These are phyloP conservation scores for Xerocomus spinulosus DNA, from an alignment of 768 basidiomycete genomes.

Conservation along the genomic window DNA sequence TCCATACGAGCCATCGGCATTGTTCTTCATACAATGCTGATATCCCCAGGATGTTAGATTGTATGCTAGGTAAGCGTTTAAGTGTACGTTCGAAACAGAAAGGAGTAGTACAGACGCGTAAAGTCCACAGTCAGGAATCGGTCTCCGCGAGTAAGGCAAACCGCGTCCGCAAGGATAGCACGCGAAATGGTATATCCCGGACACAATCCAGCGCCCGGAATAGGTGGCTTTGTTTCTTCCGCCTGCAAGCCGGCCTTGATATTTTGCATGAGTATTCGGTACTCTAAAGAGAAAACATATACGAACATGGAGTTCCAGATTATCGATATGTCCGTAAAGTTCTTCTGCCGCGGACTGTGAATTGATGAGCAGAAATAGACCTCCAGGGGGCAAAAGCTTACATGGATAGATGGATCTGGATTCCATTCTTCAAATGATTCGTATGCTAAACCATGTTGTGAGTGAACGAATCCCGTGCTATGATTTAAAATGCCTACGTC, in stretches of 20 bases:
- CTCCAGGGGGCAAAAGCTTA: constrained; percentile 25
- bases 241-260: constrained; percentile 63
- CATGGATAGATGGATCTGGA: constrained; percentile 50
- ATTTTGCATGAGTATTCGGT: no score
- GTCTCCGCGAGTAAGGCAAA: constrained; percentile 72
- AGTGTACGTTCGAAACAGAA: not conserved
- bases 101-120: constrained; percentile 50
- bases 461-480: not conserved
- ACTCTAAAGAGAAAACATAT: not conserved
- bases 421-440: constrained; percentile 70
- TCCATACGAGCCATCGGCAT: constrained; percentile 66
- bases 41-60: constrained; percentile 81
- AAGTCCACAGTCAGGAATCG: constrained; percentile 73
- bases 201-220: constrained; percentile 70
- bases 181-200: constrained; percentile 82
- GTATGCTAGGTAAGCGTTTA: constrained; percentile 42
- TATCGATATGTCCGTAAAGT: constrained; percentile 69
- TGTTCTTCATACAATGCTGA: constrained; percentile 61
- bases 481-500: constrained; percentile 40
- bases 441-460: constrained; percentile 44
- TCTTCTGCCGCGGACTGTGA: constrained; percentile 54
- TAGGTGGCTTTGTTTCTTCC: constrained; percentile 62
- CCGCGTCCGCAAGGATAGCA: constrained; percentile 79
- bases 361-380: not conserved
- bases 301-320: constrained; percentile 72